phyloP scores from a whole-genome alignment of 352 stramenopile species.

The Halophytophthora batemanensis region DNA sequence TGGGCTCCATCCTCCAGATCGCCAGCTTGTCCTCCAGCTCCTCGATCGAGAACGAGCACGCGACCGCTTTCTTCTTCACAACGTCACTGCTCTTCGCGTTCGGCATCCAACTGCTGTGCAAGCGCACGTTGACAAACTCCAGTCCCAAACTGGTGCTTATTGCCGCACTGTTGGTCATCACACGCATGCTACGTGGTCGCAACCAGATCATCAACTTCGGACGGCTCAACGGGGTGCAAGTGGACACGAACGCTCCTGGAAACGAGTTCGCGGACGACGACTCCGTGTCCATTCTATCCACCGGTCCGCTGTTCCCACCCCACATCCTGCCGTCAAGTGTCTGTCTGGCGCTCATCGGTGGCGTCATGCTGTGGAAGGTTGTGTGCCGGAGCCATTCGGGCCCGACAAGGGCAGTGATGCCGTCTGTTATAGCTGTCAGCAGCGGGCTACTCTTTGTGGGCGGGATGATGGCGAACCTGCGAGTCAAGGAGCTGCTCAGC shows the following conservation, averaged over 20 bases:
- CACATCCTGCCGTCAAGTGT: constrained; percentile 19
- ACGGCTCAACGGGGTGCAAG: constrained; percentile 54
- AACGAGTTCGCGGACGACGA: constrained; percentile 78
- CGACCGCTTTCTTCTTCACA: constrained; percentile 73
- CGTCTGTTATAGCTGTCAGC: constrained; percentile 6
- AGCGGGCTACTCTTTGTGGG: constrained; percentile 22
- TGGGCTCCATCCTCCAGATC: constrained; percentile 42
- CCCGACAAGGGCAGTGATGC: constrained; percentile 1
- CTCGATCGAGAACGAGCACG: constrained; percentile 89
- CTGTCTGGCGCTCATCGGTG: constrained; percentile 37
- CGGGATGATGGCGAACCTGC: constrained; percentile 21
- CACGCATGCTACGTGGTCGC: constrained; percentile 62
- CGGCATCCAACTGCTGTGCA: constrained; percentile 15
- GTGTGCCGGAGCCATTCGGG: not conserved
- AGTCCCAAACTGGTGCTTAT: constrained; percentile 17
- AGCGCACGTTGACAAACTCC: constrained; percentile 2
- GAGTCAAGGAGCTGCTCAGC: constrained; percentile 22
- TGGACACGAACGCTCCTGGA: constrained; percentile 42
- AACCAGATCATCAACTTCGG: constrained; percentile 90
- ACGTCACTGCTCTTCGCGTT: constrained; percentile 40
- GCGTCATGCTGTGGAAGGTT: constrained; percentile 31
- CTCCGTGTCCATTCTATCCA: constrained; percentile 80
- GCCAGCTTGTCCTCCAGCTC: constrained; percentile 74
- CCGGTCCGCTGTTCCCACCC: constrained; percentile 38
- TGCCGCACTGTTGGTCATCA: constrained; percentile 32